These are phyloP conservation scores for Astragalus membranaceus DNA, from an alignment of 306 rosid genomes.

Conservation along the genomic window DNA sequence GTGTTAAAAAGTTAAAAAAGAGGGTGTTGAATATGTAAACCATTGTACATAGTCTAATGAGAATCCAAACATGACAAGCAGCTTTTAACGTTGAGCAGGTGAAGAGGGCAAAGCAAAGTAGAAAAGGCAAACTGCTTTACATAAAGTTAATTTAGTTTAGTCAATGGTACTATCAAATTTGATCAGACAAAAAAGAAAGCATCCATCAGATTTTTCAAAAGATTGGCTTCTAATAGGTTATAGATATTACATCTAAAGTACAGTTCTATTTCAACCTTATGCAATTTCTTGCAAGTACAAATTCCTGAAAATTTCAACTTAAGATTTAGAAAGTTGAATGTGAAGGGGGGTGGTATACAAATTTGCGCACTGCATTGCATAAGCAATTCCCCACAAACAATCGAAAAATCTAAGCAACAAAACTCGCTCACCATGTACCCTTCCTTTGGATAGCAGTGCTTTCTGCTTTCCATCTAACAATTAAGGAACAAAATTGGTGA, in stretches of 20 bases:
- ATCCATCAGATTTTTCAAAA: background rate
- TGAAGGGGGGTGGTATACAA: constrained; percentile 4
- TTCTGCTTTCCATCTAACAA: background rate
- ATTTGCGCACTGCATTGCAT: background rate
- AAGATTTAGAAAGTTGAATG: background rate
- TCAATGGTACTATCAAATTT: no score
- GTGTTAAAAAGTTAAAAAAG: no score
- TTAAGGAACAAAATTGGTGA: background rate
- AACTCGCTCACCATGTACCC: background rate
- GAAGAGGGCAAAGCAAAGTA: no score
- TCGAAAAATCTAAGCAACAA: background rate
- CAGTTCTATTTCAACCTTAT: background rate
- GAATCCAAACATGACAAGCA: no score
- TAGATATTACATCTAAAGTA: background rate
- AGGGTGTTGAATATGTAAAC: no score
- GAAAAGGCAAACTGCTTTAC: no score
- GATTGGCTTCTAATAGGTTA: background rate
- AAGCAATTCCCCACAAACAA: background rate
- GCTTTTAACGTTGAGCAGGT: no score
- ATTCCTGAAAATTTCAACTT: background rate
- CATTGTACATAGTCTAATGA: no score
- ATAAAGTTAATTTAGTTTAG: no score
- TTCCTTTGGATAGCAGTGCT: background rate
- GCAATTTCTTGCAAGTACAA: background rate
- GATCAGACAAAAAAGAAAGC: background rate